Percentiles rank a stretch among this genome's conserved stretches.
Evolutionary conservation across 139 green algal genomes (phyloP).

Genomic region (Coccomyxa sp.): DNA sequence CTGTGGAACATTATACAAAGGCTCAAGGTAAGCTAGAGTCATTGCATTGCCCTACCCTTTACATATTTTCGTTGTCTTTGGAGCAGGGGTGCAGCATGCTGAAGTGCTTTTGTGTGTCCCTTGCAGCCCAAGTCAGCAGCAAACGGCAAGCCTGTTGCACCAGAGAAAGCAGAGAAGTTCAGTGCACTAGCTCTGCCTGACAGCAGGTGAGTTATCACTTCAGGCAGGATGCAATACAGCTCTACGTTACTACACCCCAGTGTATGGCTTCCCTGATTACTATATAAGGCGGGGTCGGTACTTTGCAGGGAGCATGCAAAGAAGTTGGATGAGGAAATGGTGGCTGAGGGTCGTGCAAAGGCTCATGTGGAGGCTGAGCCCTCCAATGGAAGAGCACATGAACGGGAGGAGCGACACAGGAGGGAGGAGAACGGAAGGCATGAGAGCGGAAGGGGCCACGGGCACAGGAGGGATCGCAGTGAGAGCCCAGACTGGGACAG

Average conservation of each 20-base stretch:
- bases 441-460: neutral
- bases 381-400: neutral
- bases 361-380: neutral
- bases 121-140: neutral
- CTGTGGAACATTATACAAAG: conserved; percentile 85
- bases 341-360: conserved; percentile 32
- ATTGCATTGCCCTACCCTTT: neutral
- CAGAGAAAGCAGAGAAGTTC: neutral
- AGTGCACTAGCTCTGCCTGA: conserved; percentile 2
- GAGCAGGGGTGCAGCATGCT: neutral
- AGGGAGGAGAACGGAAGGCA: neutral
- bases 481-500: conserved; percentile 27
- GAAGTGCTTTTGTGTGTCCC: neutral
- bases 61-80: neutral
- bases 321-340: conserved; percentile 58
- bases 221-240: neutral
- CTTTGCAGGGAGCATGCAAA: conserved; percentile 54
- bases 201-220: neutral
- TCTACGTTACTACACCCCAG: neutral
- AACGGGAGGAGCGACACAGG: neutral
- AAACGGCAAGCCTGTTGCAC: neutral
- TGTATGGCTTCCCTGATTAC: neutral
- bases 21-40: conserved; percentile 26
- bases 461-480: conserved; percentile 13
- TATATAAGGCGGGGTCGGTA: neutral